Base-by-base conservation (phyloP, 139 green algal species). In the Chlorella ohadii region DNA sequence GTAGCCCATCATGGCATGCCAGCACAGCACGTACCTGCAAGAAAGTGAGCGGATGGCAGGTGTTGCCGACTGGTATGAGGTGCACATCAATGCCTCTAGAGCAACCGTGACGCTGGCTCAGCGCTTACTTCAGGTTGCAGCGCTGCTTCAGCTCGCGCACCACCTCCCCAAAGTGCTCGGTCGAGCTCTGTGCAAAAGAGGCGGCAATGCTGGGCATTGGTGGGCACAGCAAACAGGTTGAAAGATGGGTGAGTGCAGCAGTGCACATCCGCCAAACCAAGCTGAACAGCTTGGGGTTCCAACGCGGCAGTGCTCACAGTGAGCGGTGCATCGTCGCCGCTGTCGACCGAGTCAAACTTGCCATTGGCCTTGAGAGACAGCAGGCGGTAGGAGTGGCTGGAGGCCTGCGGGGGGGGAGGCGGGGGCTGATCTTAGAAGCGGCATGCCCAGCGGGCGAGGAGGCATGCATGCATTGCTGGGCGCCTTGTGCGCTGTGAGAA, bases 1-100 rank as follows among this genome's bases (percentile, higher is more conserved):
- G 79, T 70, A 98, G 3, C 93, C 95, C 1, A 91, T 91, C 79
- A 98, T 86, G 28, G 93, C 95, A 75, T 98, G 95, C 95, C 72
- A 68, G 63, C 63, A 34, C 63, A 68, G 63, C 63, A 68, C 31
- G 63, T 31, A 31, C 13, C 63, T 36, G 63, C 28, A 19, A 13
- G 19, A 15, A 13, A 19, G 12, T 20, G 63, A 9, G 25, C 27
- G 25, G 63, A 31, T 20, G 12, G 27, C 28, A 2, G 2, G 27
- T 7, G 22, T n/a, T n/a, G n/a, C n/a, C n/a, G n/a, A n/a, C n/a
- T n/a, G n/a, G n/a, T n/a, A n/a, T n/a, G n/a, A n/a, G n/a, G n/a
- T n/a, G n/a, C n/a, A n/a, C 44, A 55, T 55, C 11, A 6, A 55
- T 55, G 44, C n/a, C n/a, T n/a, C n/a, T n/a, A n/a, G n/a, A n/a